Evolutionary conservation across 2,329 filamentous ascomycete species (phyloP), one percentile per base, ranked within the genome.

Genomic region (Lasiodiplodia sp.): DNA sequence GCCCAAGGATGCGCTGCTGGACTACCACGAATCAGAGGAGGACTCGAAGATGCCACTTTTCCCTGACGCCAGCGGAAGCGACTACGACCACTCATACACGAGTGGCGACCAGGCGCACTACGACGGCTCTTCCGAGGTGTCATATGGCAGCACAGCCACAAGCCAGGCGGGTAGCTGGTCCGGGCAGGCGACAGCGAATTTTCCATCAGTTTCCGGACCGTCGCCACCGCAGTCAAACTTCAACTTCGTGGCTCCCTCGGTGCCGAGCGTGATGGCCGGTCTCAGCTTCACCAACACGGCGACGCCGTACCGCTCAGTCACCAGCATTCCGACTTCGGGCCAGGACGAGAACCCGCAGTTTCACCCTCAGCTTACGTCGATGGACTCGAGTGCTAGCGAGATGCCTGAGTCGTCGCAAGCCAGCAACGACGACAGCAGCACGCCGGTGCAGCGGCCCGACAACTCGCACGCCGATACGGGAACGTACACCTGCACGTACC

Each of bases 401-500:
- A 80, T 79, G 60, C 79, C 82, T 31, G 79, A 79, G 21, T 70
- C 68, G 34, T 47, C 60, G 38, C 83, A 37, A 78, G 75, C 82
- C 71, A 68, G 67, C 40, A 52, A 73, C 67, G 38, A 71, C 72
- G 47, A 38, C 74, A 66, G 76, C 34, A 74, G 79, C 44, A 47
- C 52, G 28, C 25, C 68, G 40, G 69, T 76, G 34, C 76, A 83
- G 71, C 84, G 88, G 83, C 93, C 93, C 0, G 79, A 83, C 1
- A 85, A 89, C 51, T 89, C 90, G 2, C 84, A 85, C 18, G 92
- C 93, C 0, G 92, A 97, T 72, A 87, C 90, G 23, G 95, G 95
- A 14, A 97, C 94, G 0, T 99, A 97, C 81, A 97, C 94, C 1
- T 99, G 96, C 80, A 97, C 94, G 0, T 97, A 97, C 75, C 94